These are phyloP conservation scores for Phytopythium kandeliae DNA, from an alignment of 352 stramenopile genomes.

Conservation along the genomic window DNA sequence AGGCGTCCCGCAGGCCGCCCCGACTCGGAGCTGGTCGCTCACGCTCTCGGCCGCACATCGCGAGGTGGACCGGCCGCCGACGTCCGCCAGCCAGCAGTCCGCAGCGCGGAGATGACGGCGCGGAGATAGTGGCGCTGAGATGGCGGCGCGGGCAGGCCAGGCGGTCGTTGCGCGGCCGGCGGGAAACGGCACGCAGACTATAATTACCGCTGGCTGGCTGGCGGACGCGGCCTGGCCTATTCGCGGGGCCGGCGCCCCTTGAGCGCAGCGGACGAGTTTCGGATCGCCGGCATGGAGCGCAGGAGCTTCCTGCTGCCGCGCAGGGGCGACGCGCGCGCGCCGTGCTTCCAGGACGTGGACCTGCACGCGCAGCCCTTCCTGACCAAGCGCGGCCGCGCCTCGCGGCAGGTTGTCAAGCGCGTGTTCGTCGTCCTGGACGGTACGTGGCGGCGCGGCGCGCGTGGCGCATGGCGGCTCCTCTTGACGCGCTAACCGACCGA, in stretches of 20 bases:
- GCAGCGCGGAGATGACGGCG: too few relatives aligned
- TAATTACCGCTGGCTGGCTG: neutral
- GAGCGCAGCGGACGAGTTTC: neutral
- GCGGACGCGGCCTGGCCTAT: neutral
- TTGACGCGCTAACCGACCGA: neutral
- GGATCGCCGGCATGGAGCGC: slow-evolving; percentile 2
- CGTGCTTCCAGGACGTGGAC: slow-evolving; percentile 59
- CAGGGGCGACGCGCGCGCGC: neutral
- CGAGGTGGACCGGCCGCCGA: too few relatives aligned
- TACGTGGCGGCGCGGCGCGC: too few relatives aligned
- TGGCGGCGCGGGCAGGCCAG: too few relatives aligned
- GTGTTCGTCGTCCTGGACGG: slow-evolving; percentile 76
- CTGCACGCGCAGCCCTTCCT: slow-evolving; percentile 59
- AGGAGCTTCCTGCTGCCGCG: slow-evolving; percentile 5
- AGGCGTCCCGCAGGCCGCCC: too few relatives aligned
- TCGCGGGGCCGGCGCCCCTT: neutral
- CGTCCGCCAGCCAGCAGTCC: too few relatives aligned
- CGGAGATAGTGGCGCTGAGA: too few relatives aligned
- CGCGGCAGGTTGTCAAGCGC: slow-evolving; percentile 56
- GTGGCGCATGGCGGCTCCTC: too few relatives aligned
- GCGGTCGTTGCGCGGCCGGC: too few relatives aligned
- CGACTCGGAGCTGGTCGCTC: too few relatives aligned
- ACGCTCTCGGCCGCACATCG: too few relatives aligned
- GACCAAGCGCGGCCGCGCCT: slow-evolving; percentile 69
- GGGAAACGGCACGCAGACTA: neutral